These are phyloP conservation scores for Coniochaeta ligniaria DNA, from an alignment of 2,329 filamentous ascomycete species.

Conservation along the genomic window DNA sequence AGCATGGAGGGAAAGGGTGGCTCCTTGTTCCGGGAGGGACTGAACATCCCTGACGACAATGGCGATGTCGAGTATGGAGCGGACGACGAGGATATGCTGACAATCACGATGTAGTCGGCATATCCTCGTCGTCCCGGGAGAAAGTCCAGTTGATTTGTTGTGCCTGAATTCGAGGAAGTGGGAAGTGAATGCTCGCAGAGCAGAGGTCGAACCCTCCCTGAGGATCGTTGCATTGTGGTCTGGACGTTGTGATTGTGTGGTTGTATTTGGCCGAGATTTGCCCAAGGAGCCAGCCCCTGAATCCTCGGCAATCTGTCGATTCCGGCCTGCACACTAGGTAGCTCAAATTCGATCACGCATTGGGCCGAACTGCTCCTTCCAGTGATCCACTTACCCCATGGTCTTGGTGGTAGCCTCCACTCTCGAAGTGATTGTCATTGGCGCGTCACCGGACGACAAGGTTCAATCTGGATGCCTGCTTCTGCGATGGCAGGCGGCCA, in stretches of 20 bases:
- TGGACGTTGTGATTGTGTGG: neutral
- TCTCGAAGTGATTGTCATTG: too few relatives aligned
- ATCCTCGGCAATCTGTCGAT: neutral
- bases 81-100: neutral
- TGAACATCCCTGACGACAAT: neutral
- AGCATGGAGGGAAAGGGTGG: neutral
- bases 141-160: too few relatives aligned
- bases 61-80: neutral
- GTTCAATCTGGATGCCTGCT: neutral
- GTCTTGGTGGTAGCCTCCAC: neutral
- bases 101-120: neutral
- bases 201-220: too few relatives aligned
- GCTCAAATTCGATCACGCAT: neutral
- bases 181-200: too few relatives aligned
- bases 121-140: neutral
- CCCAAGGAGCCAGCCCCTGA: neutral
- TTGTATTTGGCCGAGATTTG: slow-evolving; percentile 1
- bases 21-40: neutral
- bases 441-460: neutral
- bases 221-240: neutral
- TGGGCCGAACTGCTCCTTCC: neutral
- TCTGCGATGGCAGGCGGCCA: neutral
- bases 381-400: neutral
- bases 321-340: neutral
- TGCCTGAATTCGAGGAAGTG: too few relatives aligned